Evolutionary conservation across 768 basidiomycete species (phyloP).

Genomic region (Hypholoma fasciculare): DNA sequence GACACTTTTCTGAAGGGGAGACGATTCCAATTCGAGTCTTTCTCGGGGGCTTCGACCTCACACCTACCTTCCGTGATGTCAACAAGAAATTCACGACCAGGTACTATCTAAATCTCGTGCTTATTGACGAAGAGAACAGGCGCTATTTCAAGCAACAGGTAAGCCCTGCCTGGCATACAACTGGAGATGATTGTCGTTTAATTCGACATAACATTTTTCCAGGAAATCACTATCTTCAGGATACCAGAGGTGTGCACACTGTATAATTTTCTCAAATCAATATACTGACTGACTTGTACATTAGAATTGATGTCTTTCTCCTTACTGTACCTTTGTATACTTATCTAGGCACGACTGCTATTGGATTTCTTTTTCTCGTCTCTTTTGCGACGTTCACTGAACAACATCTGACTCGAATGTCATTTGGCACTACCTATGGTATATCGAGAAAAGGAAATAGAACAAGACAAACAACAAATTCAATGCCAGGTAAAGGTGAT

Average conservation of each 20-base stretch:
- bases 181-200: background rate
- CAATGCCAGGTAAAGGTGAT: background rate
- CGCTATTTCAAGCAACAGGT: conserved; percentile 98
- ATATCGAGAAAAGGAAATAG: background rate
- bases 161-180: conserved; percentile 7
- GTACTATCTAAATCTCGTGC: conserved; percentile 96
- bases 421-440: background rate
- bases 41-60: conserved; percentile 97
- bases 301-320: conserved; percentile 16
- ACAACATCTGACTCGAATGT: background rate
- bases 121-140: conserved; percentile 97
- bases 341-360: conserved; percentile 12
- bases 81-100: conserved; percentile 99
- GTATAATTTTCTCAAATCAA: background rate
- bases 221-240: conserved; percentile 89
- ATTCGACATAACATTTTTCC: background rate
- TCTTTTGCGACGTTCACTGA: background rate
- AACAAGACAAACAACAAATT: background rate
- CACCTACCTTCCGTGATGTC: conserved; percentile 97
- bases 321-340: conserved; percentile 17
- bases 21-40: conserved; percentile 98
- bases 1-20: conserved; percentile 61
- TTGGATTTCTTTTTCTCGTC: background rate
- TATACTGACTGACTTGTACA: background rate
- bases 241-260: conserved; percentile 72